Evolutionary conservation across 768 basidiomycete genomes (phyloP).

Genomic region (Cystoderma amianthinum): DNA sequence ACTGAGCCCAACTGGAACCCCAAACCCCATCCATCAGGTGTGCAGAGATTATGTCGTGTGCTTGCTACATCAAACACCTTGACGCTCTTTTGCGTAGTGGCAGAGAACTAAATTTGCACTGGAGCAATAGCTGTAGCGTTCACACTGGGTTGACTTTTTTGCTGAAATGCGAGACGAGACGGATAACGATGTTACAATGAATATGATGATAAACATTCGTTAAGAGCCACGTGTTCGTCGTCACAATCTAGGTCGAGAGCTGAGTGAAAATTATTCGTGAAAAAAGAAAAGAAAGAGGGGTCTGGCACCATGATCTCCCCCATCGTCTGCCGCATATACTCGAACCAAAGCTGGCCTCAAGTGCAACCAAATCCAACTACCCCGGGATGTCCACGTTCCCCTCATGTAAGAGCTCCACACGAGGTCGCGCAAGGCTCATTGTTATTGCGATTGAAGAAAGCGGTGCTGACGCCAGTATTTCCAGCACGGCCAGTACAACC

Average conservation of each 20-base stretch:
- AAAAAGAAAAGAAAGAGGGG: too few species aligned
- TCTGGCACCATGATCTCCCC: too few species aligned
- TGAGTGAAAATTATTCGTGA: conserved; percentile 12
- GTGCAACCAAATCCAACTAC: conserved; percentile 85
- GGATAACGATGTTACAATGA: conserved; percentile 33
- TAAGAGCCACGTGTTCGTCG: conserved; percentile 52
- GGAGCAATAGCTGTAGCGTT: too few species aligned
- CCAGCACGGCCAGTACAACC: conserved; percentile 98
- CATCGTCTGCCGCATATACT: conserved; percentile 48
- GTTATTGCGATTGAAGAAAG: conserved; percentile 94
- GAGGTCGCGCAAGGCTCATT: conserved; percentile 85
- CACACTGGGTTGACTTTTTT: too few species aligned
- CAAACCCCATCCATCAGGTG: too few species aligned
- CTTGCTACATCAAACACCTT: too few species aligned
- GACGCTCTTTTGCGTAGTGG: too few species aligned
- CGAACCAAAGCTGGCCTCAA: conserved; percentile 69
- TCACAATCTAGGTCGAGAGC: conserved; percentile 24
- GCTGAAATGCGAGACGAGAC: conserved; percentile 14
- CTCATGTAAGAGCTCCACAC: conserved; percentile 90
- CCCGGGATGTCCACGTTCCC: conserved; percentile 92
- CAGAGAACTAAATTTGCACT: too few species aligned
- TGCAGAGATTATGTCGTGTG: too few species aligned
- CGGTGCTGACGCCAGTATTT: conserved; percentile 92
- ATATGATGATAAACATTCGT: conserved; percentile 14
- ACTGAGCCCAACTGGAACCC: too few species aligned